Conservation (phyloP, 768 basidiomycete species). For the Flagelloscypha sp. region DNA sequence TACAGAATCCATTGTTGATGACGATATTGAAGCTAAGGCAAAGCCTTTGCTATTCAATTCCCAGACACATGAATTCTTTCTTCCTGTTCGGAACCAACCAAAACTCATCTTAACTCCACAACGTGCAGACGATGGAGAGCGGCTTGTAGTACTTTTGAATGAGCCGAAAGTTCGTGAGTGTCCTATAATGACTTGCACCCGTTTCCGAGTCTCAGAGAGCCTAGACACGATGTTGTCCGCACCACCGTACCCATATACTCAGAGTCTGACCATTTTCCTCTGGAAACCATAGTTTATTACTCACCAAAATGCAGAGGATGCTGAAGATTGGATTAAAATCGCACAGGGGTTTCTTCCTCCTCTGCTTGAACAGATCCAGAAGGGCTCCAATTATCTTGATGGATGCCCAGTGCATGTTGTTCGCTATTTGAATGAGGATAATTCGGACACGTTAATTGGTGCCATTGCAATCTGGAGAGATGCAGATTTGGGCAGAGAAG, state of each 20-base stretch:
- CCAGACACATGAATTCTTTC: too few relatives aligned
- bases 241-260: constrained; percentile 34
- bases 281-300: too few relatives aligned
- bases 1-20: too few relatives aligned
- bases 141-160: constrained; percentile 25
- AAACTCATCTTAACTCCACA: constrained; percentile 38
- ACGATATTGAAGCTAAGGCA: too few relatives aligned
- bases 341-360: constrained; percentile 11
- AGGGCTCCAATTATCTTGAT: constrained; percentile 19
- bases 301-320: too few relatives aligned
- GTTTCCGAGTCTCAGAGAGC: too few relatives aligned
- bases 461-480: too few relatives aligned
- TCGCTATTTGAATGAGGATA: constrained; percentile 33
- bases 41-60: too few relatives aligned
- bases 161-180: constrained; percentile 14
- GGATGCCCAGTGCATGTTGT: constrained; percentile 30
- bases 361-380: constrained; percentile 7
- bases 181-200: too few relatives aligned
- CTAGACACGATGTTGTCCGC: constrained; percentile 27
- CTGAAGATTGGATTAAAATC: constrained; percentile 4
- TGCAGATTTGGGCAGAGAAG: too few relatives aligned
- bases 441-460: constrained; percentile 34
- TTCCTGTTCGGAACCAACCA: constrained; percentile 34
- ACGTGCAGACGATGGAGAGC: constrained; percentile 26
- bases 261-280: constrained; percentile 5